Conservation (phyloP, 1,284 basidiomycete species). For the Volvariella volvacea region DNA sequence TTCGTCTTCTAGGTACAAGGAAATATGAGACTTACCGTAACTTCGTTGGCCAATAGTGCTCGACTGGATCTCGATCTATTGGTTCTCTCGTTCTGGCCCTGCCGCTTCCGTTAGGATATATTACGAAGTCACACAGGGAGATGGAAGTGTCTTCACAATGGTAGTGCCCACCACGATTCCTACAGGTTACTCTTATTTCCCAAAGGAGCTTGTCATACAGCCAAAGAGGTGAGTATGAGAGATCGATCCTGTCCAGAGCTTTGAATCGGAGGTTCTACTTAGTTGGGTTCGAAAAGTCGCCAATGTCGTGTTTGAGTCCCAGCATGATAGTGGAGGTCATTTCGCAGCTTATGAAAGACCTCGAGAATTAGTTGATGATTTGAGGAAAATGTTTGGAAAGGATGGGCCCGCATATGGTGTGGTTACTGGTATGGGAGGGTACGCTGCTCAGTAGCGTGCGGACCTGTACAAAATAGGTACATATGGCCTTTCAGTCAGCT, state of each 20-base stretch:
- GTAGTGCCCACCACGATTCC: constrained; percentile 27
- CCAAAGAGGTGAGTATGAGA: constrained; percentile 30
- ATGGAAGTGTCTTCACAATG: not conserved
- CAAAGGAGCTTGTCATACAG: constrained; percentile 29
- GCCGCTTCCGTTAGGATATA: constrained; percentile 50
- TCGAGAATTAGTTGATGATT: constrained; percentile 25
- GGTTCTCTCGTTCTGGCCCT: constrained; percentile 51
- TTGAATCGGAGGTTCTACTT: not conserved
- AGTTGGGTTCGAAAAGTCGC: constrained; percentile 18
- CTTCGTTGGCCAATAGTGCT: constrained; percentile 30
- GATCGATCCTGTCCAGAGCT: constrained; percentile 19
- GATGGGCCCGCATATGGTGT: constrained; percentile 29
- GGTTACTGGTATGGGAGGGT: constrained; percentile 25
- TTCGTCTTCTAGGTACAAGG: too few species aligned
- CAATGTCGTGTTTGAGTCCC: constrained; percentile 19
- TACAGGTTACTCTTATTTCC: constrained; percentile 42
- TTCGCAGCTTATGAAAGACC: constrained; percentile 34
- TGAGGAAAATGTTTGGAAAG: constrained; percentile 37
- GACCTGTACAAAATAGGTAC: too few species aligned
- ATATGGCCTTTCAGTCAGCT: too few species aligned
- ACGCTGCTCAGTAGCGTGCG: constrained; percentile 9
- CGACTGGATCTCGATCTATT: constrained; percentile 54
- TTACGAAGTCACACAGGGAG: constrained; percentile 28
- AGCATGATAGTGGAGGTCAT: constrained; percentile 32
- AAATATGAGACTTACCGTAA: not conserved